Evolutionary conservation across 2,329 filamentous ascomycete genomes (phyloP).

Genomic region (Aspergillus thermomutatus): DNA sequence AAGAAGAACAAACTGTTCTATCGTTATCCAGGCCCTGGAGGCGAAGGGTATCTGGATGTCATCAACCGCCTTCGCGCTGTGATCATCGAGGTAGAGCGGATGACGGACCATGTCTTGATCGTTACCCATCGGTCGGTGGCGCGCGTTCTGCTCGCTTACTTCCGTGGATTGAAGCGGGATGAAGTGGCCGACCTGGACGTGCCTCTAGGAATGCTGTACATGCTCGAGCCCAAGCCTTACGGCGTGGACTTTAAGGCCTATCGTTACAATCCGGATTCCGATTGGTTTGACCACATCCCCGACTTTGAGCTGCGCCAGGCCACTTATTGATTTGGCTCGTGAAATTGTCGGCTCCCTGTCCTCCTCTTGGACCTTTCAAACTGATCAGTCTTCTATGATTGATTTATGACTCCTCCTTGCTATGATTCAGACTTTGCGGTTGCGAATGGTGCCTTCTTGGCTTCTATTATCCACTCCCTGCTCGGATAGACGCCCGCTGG

Average conservation of each 20-base stretch:
- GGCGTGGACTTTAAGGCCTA: slow-evolving; percentile 97
- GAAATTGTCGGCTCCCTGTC: neutral
- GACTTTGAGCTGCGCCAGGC: slow-evolving; percentile 68
- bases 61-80: slow-evolving; percentile 93
- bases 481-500: neutral
- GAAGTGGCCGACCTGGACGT: slow-evolving; percentile 94
- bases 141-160: slow-evolving; percentile 91
- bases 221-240: slow-evolving; percentile 95
- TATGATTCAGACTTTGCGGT: neutral
- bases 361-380: slow-evolving; percentile 13
- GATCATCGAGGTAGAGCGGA: slow-evolving; percentile 94
- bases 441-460: neutral
- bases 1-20: slow-evolving; percentile 88
- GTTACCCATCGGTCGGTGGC: slow-evolving; percentile 91
- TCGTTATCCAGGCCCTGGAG: slow-evolving; percentile 91
- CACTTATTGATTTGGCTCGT: slow-evolving; percentile 5
- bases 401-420: neutral
- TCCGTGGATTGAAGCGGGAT: slow-evolving; percentile 84
- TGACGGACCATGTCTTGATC: slow-evolving; percentile 90
- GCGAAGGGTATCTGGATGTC: slow-evolving; percentile 94
- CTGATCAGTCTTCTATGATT: neutral
- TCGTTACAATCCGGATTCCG: slow-evolving; percentile 72
- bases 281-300: slow-evolving; percentile 83
- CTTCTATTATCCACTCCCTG: neutral
- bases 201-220: slow-evolving; percentile 88